These are phyloP conservation scores for Ruellia speciosa DNA, from an alignment of 305 asterid species.

Conservation along the genomic window DNA sequence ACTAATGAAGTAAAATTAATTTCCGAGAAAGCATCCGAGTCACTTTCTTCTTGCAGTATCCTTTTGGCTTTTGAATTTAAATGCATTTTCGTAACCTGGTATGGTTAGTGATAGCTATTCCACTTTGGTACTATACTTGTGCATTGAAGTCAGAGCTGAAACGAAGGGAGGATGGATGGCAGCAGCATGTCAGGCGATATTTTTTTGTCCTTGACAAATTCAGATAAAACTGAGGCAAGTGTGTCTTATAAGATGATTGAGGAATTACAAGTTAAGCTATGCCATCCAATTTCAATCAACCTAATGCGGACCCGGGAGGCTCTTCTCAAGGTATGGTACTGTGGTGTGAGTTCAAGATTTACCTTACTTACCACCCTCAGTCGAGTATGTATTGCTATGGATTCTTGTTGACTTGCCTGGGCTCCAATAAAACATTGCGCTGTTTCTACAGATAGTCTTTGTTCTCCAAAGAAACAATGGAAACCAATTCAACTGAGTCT, in stretches of 20 bases:
- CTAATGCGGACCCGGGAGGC: conserved; percentile 74
- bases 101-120: conserved; percentile 1
- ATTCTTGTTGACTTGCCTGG: not conserved
- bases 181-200: not conserved
- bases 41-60: conserved; percentile 62
- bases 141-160: not conserved
- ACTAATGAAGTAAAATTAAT: conserved; percentile 39
- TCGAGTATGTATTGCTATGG: conserved; percentile 12
- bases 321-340: conserved; percentile 59
- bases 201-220: conserved; percentile 29
- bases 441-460: too few relatives aligned
- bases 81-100: conserved; percentile 2
- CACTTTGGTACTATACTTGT: conserved; percentile 1
- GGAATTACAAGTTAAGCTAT: conserved; percentile 48
- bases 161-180: conserved; percentile 1
- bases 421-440: too few relatives aligned
- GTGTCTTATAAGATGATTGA: conserved; percentile 52
- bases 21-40: conserved; percentile 47
- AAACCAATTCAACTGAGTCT: too few relatives aligned
- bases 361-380: too few relatives aligned
- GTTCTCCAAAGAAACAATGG: too few relatives aligned
- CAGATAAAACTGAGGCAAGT: conserved; percentile 47
- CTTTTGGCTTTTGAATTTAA: conserved; percentile 27
- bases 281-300: conserved; percentile 62
- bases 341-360: too few relatives aligned